Conservation (phyloP, 345 rosid genomes). For the Fremontodendron californicum region DNA sequence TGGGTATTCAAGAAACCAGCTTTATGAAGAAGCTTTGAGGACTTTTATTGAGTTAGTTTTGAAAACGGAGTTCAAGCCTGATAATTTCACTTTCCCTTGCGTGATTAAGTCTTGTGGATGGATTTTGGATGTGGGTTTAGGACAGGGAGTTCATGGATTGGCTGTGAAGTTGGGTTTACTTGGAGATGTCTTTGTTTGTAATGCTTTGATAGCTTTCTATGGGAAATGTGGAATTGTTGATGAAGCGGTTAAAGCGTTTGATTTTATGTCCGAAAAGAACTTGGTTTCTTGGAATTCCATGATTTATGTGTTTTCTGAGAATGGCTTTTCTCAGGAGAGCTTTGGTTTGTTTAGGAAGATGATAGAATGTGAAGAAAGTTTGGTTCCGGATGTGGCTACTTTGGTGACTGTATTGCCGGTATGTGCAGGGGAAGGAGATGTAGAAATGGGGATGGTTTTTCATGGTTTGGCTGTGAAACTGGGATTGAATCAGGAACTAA, state of each 20-base stretch:
- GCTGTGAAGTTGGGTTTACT: constrained; percentile 46
- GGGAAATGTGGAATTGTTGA: constrained; percentile 45
- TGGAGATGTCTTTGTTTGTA: constrained; percentile 53
- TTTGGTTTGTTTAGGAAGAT: constrained; percentile 36
- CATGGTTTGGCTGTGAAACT: constrained; percentile 61
- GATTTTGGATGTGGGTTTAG: constrained; percentile 34
- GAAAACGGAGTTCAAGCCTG: constrained; percentile 38
- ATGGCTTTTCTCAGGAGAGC: constrained; percentile 37
- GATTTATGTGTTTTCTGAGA: constrained; percentile 44
- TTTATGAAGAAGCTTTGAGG: constrained; percentile 38
- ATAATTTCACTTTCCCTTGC: constrained; percentile 66
- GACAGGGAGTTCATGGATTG: constrained; percentile 55
- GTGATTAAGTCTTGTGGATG: constrained; percentile 66
- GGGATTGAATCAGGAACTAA: constrained; percentile 40
- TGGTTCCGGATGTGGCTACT: constrained; percentile 52
- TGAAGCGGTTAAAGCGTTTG: constrained; percentile 41
- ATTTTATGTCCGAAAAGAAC: constrained; percentile 45
- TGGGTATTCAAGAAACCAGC: constrained; percentile 54
- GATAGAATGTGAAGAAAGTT: constrained; percentile 34
- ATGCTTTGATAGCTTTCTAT: constrained; percentile 54
- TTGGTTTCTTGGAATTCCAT: constrained; percentile 70
- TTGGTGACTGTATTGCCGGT: constrained; percentile 52
- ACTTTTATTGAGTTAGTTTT: constrained; percentile 45
- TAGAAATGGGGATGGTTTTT: constrained; percentile 41
- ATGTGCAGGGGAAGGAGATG: constrained; percentile 41